phyloP scores from a whole-genome alignment of 257 asterid species.

The Rauvolfia tetraphylla region DNA sequence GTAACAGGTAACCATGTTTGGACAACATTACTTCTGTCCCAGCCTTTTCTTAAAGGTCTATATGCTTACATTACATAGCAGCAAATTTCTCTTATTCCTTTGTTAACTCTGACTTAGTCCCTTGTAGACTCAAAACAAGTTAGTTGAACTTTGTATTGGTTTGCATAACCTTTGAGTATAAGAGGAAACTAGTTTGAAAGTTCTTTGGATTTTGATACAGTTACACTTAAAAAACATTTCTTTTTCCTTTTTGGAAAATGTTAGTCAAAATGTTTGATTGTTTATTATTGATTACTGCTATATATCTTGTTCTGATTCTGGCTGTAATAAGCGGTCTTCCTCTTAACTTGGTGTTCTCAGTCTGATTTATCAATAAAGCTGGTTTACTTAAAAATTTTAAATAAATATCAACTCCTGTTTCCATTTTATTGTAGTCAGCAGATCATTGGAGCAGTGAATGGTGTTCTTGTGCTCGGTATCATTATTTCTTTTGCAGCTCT shows the following conservation, averaged over 20 bases:
- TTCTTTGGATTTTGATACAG: background rate
- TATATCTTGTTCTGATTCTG: background rate
- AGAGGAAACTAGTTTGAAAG: background rate
- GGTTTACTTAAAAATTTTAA: background rate
- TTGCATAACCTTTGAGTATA: too few relatives aligned
- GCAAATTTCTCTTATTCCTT: too few relatives aligned
- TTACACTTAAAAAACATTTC: background rate
- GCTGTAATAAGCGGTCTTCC: background rate
- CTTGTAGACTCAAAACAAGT: too few relatives aligned
- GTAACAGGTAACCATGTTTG: background rate
- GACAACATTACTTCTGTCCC: background rate
- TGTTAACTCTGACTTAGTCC: too few relatives aligned
- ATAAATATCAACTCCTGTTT: background rate
- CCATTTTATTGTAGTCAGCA: constrained; percentile 58
- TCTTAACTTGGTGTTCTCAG: background rate
- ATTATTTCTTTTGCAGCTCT: constrained; percentile 64
- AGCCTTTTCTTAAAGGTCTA: background rate
- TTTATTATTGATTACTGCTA: background rate
- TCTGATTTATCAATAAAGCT: background rate
- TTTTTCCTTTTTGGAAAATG: background rate
- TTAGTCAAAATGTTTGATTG: background rate
- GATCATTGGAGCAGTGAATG: constrained; percentile 80
- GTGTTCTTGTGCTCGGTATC: constrained; percentile 66
- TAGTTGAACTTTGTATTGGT: too few relatives aligned
- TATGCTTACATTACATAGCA: too few relatives aligned